Base-by-base conservation (phyloP, 805 yeast species). In the Starmerella lactis-condensi region DNA sequence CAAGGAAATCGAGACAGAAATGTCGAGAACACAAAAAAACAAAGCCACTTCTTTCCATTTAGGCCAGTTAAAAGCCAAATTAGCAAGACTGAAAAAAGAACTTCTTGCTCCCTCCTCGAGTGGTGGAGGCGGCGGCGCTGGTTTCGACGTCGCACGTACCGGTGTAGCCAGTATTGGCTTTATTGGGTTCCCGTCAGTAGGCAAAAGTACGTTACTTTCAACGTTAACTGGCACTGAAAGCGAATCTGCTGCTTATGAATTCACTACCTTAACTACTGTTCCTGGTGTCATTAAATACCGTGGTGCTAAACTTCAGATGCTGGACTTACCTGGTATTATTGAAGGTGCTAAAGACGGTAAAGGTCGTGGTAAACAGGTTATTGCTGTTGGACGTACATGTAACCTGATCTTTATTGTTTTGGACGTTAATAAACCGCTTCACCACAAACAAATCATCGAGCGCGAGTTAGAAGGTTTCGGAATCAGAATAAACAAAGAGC, bases 351-450 rank as follows among this genome's bases (percentile, higher is more conserved):
- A 89, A 36, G 93, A 81, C 51, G 96, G 96, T 49, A 82, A 82
- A 53, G 98, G 98, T 51, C 72, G 98, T 58, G 96, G 98, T 46
- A 69, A 92, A 50, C 98, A 89, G 58, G 98, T 89, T 34, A 89
- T 89, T 57, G 98, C 98, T 2, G 98, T 89, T 37, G 96, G 96
- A n/a, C 69, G 98, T 57, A 81, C 95, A 3, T 91, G 94, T 53
- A 83, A 89, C 52, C 61, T 89, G 47, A 67, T 89, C 30, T 89
- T 89, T 54, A 78, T 89, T 51, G 93, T 89, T 3, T 61, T 89
- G 48, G 99, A 89, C 54, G 98, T 89, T 34, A 81, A 82, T 58
- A 89, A 89, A 52, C 98, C 98, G 4, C 64, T 89, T 45, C 83
- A 76, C 40, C 96, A 89, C 56, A 89, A 89, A 51, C 76, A 73